Conservation (phyloP, 441 rosid species). For the Viola pubescens region DNA sequence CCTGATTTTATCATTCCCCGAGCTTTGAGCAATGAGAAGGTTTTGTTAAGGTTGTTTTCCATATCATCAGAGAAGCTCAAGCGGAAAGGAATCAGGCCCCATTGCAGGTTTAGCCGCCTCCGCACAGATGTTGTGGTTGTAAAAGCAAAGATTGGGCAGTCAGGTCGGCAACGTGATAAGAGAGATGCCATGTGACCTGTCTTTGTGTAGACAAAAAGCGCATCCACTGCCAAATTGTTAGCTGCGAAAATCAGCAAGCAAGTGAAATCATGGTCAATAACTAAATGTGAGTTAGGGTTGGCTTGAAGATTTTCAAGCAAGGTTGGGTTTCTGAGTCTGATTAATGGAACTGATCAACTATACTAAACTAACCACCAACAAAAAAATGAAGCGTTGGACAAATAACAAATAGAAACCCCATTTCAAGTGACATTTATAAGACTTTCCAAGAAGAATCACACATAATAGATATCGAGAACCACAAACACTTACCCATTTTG, state of each 20-base stretch:
- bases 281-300: too few relatives aligned
- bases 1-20: constrained; percentile 98
- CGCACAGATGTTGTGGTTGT: constrained; percentile 65
- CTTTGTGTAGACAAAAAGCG: constrained; percentile 88
- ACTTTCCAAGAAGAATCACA: neutral
- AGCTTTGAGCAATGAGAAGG: constrained; percentile 87
- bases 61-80: constrained; percentile 83
- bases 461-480: neutral
- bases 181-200: constrained; percentile 92
- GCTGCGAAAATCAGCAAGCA: constrained; percentile 44
- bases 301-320: neutral
- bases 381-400: neutral
- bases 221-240: constrained; percentile 82
- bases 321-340: neutral
- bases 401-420: too few relatives aligned
- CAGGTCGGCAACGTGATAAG: constrained; percentile 86
- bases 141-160: constrained; percentile 96
- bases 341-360: neutral
- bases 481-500: constrained; percentile 69
- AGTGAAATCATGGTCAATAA: neutral
- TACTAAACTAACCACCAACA: neutral
- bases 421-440: too few relatives aligned
- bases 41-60: constrained; percentile 85
- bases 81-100: constrained; percentile 98
- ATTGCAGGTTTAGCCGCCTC: constrained; percentile 83